Base-by-base conservation (phyloP, 768 basidiomycete species). In the Hysterangium stoloniferum region DNA sequence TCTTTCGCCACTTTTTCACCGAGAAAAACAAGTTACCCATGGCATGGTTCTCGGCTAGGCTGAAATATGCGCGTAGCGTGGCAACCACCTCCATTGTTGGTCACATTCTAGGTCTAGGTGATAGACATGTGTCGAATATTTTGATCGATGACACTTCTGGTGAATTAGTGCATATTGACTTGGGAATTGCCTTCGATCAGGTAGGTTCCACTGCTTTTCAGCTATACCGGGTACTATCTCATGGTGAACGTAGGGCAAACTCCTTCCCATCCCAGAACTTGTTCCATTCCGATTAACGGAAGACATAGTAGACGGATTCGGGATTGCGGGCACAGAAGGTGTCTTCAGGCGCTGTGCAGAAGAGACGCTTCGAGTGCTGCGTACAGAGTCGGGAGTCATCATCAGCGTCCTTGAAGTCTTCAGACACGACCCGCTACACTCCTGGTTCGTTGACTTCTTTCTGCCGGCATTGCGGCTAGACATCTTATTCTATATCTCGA, bases 391-490 rank as follows among this genome's bases (percentile, higher is more conserved):
- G 0, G 86, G 83, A 29, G 80, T 95, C 38, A 84, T 99, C 60
- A 80, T 93, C 77, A 97, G 94, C 1, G 86, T 99, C 3, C 73
- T 99, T 32, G 94, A 96, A 60, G 95, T 97, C 12, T 96, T 98
- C 79, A 91, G 88, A 64, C 80, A 95, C 61, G 95, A 99, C 64
- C 95, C 96, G 4, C 74, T 99, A 17, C 88, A 97, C 59, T 84
- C 80, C 27, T 98, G 95, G 94, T 91, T 43, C 31, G 79, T 57
- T 51, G 3, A 9, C 13, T 29, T 28, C 12, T 11, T 24, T 54
- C 32, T 27, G 42, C 11, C 19, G 6, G 24, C 11, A 33, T 17
- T 50, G 22, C n/a, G 29, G 13, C 45, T 32, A 38, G 9, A 24
- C n/a, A n/a, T 20, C 25, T 7, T 37, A 4, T 34, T 17, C n/a